Conservation (phyloP, 352 stramenopile genomes). For the Albugo candida region DNA sequence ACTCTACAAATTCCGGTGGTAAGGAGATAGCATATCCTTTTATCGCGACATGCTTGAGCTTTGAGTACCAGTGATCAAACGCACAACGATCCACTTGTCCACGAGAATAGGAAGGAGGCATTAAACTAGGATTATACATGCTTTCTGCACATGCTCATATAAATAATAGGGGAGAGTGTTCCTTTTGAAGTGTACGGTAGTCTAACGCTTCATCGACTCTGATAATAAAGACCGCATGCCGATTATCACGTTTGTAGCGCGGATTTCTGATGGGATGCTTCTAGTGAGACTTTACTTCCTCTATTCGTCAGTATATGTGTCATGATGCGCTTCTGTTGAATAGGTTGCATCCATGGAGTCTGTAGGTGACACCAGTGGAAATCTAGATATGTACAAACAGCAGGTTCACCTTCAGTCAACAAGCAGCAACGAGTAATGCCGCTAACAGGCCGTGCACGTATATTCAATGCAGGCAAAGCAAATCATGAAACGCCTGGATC, state of each 20-base stretch:
- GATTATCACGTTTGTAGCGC: constrained; percentile 88
- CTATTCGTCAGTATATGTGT: not conserved
- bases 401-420: constrained; percentile 15
- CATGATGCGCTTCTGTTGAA: not conserved
- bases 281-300: constrained; percentile 27
- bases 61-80: constrained; percentile 48
- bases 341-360: constrained; percentile 88
- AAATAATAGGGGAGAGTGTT: too few relatives aligned
- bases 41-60: constrained; percentile 35
- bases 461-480: constrained; percentile 60
- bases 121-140: too few relatives aligned
- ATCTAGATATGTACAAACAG: constrained; percentile 80
- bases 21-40: constrained; percentile 37
- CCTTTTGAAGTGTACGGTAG: too few relatives aligned
- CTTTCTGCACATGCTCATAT: too few relatives aligned
- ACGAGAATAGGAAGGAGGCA: constrained; percentile 18
- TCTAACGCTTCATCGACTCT: too few relatives aligned
- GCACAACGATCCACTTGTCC: constrained; percentile 65
- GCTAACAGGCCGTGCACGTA: not conserved
- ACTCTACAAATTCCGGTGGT: constrained; percentile 24
- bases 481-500: constrained; percentile 85
- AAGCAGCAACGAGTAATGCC: not conserved
- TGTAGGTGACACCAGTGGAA: constrained; percentile 58
- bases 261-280: constrained; percentile 86
- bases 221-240: constrained; percentile 36